Base-by-base conservation (phyloP, 768 basidiomycete species). In the Mycena amicta region DNA sequence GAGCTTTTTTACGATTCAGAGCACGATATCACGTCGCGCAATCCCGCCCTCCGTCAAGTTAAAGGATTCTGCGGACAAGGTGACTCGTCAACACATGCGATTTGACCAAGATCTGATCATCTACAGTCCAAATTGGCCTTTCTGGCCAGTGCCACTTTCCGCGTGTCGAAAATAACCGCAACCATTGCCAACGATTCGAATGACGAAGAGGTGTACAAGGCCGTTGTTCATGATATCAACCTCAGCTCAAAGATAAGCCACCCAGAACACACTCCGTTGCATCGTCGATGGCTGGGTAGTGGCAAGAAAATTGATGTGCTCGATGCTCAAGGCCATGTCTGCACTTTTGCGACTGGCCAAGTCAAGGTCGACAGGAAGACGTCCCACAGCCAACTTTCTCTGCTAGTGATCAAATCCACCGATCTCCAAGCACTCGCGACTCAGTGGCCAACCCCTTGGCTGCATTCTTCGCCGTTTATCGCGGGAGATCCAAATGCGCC, bases 391-490 rank as follows among this genome's bases (percentile, higher is more conserved):
- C 67, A 69, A 50, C 67, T 77, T 59, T 77, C 75, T n/a, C 64
- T 88, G 15, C 63, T 81, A 31, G 75, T 73, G 16, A 58, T 86
- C 16, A 78, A 78, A 23, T 68, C 72, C 4, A 53, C 80, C 16
- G 62, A 74, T 30, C 59, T 82, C 25, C 71, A 79, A 49, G 67
- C 74, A 1, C 70, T 88, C 23, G 70, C 78, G 22, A 80, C 80
- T 2, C 84, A 86, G 68, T 91, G 87, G 88, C 85, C 87, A 8
- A 69, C 79, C 40, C 81, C 80, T n/a, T 81, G 81, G 75, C 70
- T 87, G 28, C 71, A 71, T 29, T 70, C 77, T 2, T 74, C 80
- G 22, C 73, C 79, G 0, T 83, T 86, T 63, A 68, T 87, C 43
- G 60, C 72, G 13, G 83, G 82, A 23, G 87, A 88, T 65, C 80